phyloP scores from a whole-genome alignment of 2,329 filamentous ascomycete genomes.

The Calonectria hongkongensis region DNA sequence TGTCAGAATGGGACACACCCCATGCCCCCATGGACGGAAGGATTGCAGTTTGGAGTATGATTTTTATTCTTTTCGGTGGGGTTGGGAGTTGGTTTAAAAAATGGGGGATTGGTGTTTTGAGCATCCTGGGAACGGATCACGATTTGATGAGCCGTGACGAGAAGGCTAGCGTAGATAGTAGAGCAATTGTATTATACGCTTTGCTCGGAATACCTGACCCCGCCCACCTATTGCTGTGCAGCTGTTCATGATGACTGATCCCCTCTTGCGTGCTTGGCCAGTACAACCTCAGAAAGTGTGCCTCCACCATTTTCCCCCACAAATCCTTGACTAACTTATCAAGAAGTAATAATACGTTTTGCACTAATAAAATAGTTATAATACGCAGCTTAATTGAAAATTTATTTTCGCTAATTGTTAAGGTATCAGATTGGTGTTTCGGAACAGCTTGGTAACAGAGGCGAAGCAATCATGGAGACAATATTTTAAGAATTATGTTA shows the following conservation, averaged over 20 bases:
- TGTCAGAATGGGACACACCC: background rate
- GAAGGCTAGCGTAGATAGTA: conserved; percentile 51
- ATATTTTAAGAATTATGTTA: background rate
- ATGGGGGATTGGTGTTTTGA: conserved; percentile 53
- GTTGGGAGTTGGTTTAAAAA: conserved; percentile 52
- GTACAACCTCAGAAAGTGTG: too few species aligned
- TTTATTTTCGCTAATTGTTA: too few species aligned
- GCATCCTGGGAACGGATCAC: conserved; percentile 45
- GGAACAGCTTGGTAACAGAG: too few species aligned
- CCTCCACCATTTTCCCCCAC: background rate
- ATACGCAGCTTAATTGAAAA: too few species aligned
- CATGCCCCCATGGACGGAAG: conserved; percentile 45
- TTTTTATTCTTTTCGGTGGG: conserved; percentile 55
- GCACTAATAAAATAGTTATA: too few species aligned
- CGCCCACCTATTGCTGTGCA: conserved; percentile 16
- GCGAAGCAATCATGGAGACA: too few species aligned
- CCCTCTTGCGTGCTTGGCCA: too few species aligned
- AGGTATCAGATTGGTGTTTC: too few species aligned
- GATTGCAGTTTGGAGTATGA: conserved; percentile 58
- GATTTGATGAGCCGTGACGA: conserved; percentile 49
- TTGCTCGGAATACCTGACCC: conserved; percentile 37
- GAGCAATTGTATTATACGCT: conserved; percentile 51
- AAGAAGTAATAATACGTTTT: too few species aligned
- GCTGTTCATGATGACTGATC: background rate
- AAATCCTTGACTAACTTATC: background rate